phyloP scores from a whole-genome alignment of 225 moss, liverwort and hornwort genomes.

The Bryum argenteum region DNA sequence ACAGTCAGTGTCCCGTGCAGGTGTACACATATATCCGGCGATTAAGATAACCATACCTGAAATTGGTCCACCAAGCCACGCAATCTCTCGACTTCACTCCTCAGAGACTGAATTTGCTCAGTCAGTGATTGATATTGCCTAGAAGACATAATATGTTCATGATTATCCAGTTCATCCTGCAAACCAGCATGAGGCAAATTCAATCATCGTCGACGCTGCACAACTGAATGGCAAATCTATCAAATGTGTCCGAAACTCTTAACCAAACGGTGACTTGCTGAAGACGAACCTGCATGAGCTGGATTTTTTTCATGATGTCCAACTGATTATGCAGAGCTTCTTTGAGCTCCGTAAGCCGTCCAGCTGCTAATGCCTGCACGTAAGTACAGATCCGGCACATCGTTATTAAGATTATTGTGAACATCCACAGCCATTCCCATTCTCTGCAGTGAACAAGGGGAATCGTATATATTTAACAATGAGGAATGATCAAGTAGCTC shows the following conservation, averaged over 20 bases:
- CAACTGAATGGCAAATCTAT: conserved; percentile 11
- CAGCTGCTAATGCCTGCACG: conserved; percentile 76
- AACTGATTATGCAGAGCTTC: conserved; percentile 78
- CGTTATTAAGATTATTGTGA: conserved; percentile 2
- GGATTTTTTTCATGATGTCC: conserved; percentile 71
- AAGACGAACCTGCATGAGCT: conserved; percentile 78
- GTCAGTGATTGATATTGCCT: conserved; percentile 67
- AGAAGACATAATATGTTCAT: conserved; percentile 75
- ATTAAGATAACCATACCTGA: conserved; percentile 58
- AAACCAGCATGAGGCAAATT: conserved; percentile 19
- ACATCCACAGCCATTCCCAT: conserved; percentile 16
- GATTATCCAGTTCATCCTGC: conserved; percentile 77
- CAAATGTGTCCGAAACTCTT: background rate
- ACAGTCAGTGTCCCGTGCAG: background rate
- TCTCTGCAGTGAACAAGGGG: conserved; percentile 12
- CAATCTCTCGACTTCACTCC: conserved; percentile 71
- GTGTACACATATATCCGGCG: conserved; percentile 14
- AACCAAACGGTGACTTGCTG: conserved; percentile 2
- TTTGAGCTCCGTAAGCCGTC: conserved; percentile 82
- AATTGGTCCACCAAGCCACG: conserved; percentile 64
- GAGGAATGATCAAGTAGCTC: conserved; percentile 5
- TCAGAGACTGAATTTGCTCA: conserved; percentile 72
- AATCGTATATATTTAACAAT: background rate
- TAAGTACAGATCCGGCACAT: conserved; percentile 1
- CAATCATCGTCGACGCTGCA: conserved; percentile 19